Evolutionary conservation across 1,139 yeast genomes (phyloP).

Genomic region (Meyerozyma athensensis): DNA sequence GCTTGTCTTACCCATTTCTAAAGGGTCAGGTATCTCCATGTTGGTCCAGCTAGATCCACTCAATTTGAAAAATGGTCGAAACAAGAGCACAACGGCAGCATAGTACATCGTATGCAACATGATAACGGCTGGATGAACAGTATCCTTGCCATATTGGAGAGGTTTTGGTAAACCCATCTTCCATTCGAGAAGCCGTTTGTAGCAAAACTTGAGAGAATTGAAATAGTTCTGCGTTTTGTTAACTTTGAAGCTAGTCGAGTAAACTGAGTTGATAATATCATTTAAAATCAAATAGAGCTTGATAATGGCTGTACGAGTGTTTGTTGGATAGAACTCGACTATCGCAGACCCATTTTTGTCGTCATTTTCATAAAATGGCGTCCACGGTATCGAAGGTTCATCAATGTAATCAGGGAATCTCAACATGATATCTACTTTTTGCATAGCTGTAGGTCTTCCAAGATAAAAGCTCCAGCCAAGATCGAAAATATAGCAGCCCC

Average conservation of each 20-base stretch:
- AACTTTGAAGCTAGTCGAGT: conserved; percentile 2
- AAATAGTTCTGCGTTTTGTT: conserved; percentile 7
- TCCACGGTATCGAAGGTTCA: conserved; percentile 5
- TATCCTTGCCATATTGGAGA: conserved; percentile 4
- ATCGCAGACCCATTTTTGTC: background rate
- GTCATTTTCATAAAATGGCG: background rate
- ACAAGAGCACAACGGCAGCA: conserved; percentile 10
- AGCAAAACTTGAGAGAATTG: conserved; percentile 6
- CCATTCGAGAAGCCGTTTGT: conserved; percentile 6
- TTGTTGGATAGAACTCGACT: conserved; percentile 8
- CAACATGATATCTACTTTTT: conserved; percentile 7
- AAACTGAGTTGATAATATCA: conserved; percentile 7
- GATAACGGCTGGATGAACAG: conserved; percentile 10
- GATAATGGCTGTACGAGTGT: conserved; percentile 8
- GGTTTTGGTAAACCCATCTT: conserved; percentile 5
- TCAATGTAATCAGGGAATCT: conserved; percentile 6
- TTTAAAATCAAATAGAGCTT: conserved; percentile 9
- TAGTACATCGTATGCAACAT: conserved; percentile 12
- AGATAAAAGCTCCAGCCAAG: conserved; percentile 12
- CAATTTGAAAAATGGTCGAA: conserved; percentile 10
- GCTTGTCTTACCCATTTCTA: conserved; percentile 6
- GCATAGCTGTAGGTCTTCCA: conserved; percentile 11
- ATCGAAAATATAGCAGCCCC: conserved; percentile 13
- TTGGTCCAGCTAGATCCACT: conserved; percentile 8
- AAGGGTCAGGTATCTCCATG: conserved; percentile 6